A percentile compares a stretch with the other conserved stretches of the same genome.
Evolutionary conservation across 768 basidiomycete genomes (phyloP).

Genomic region (Inosperma sp.): DNA sequence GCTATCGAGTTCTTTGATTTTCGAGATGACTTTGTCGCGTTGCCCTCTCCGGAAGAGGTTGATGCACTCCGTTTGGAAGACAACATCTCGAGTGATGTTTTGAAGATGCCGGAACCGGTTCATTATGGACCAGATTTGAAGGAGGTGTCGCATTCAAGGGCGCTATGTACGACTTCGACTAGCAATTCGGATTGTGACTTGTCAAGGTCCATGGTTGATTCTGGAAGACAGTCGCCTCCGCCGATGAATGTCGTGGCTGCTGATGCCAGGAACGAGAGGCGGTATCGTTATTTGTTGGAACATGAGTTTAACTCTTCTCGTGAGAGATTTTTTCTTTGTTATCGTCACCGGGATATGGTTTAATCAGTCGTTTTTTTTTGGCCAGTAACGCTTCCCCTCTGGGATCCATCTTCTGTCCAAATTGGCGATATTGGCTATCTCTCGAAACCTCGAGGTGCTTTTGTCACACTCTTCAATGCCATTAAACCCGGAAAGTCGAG

Average conservation of each 20-base stretch:
- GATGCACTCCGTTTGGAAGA: slow-evolving; percentile 22
- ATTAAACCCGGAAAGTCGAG: slow-evolving; percentile 46
- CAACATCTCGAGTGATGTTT: slow-evolving; percentile 6
- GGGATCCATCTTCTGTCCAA: slow-evolving; percentile 58
- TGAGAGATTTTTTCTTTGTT: slow-evolving; percentile 31
- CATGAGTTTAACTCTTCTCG: slow-evolving; percentile 69
- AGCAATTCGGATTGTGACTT: slow-evolving; percentile 23
- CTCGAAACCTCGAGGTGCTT: slow-evolving; percentile 59
- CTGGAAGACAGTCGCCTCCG: slow-evolving; percentile 29
- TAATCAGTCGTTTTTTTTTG: neutral
- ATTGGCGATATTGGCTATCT: slow-evolving; percentile 78
- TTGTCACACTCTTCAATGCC: slow-evolving; percentile 70
- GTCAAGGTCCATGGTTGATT: slow-evolving; percentile 11
- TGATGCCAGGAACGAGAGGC: slow-evolving; percentile 53
- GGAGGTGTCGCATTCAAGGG: slow-evolving; percentile 13
- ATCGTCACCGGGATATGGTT: neutral
- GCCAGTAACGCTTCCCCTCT: slow-evolving; percentile 61
- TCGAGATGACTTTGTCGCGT: slow-evolving; percentile 18
- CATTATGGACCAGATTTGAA: slow-evolving; percentile 10
- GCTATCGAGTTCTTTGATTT: slow-evolving; percentile 15
- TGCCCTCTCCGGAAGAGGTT: slow-evolving; percentile 23
- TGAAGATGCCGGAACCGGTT: slow-evolving; percentile 16
- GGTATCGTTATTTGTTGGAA: slow-evolving; percentile 60
- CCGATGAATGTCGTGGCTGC: slow-evolving; percentile 35
- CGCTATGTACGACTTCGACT: slow-evolving; percentile 23